A percentile compares a stretch with the other conserved stretches of the same genome.
phyloP scores from a whole-genome alignment of 345 rosid genomes.

The Luvunga scandens region DNA sequence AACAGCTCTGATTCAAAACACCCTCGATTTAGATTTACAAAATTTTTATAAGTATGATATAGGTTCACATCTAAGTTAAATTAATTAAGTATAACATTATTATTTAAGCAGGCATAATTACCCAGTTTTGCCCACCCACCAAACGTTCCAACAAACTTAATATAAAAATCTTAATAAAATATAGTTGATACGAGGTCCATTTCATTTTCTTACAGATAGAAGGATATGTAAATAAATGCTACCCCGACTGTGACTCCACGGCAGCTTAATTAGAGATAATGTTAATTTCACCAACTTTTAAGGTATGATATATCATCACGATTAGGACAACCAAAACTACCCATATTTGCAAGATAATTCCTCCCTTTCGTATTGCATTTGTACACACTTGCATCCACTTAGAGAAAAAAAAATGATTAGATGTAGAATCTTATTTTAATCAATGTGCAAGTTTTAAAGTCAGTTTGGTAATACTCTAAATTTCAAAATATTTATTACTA shows the following conservation, averaged over 20 bases:
- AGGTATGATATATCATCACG: constrained; percentile 6
- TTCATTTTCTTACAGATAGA: background rate
- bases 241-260: constrained; percentile 12
- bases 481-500: no score
- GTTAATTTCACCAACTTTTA: background rate
- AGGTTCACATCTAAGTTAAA: background rate
- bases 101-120: background rate
- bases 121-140: background rate
- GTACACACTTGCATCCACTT: background rate
- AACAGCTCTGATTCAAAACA: background rate
- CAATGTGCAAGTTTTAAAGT: background rate
- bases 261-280: background rate
- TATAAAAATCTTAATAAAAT: background rate
- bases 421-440: background rate
- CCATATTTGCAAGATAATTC: background rate
- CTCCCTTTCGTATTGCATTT: background rate
- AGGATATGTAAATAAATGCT: background rate
- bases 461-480: no score
- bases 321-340: background rate
- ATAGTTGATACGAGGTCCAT: background rate
- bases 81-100: background rate
- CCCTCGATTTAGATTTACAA: background rate
- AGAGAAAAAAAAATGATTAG: background rate
- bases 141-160: background rate
- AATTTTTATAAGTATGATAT: background rate